Evolutionary conservation across 2,329 filamentous ascomycete species (phyloP).

Genomic region (Pseudocercospora crystallina): DNA sequence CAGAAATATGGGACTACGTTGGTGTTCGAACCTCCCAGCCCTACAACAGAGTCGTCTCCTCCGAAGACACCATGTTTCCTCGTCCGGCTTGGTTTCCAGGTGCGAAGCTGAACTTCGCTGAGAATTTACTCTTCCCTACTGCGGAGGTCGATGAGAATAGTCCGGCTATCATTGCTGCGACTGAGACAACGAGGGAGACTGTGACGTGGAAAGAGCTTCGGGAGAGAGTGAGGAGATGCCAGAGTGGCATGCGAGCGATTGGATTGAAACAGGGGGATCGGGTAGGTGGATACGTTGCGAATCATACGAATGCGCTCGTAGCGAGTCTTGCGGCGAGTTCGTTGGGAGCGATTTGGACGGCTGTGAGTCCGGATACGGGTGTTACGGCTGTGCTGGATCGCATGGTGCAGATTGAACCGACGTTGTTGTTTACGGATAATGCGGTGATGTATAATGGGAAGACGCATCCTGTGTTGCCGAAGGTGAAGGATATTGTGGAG

Average conservation of each 20-base stretch:
- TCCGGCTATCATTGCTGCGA: conserved; percentile 75
- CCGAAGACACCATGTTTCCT: conserved; percentile 73
- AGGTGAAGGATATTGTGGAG: conserved; percentile 73
- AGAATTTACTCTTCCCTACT: conserved; percentile 84
- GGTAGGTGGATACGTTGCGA: conserved; percentile 76
- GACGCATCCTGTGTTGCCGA: conserved; percentile 74
- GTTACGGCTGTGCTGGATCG: conserved; percentile 88
- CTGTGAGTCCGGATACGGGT: conserved; percentile 87
- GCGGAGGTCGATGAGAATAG: conserved; percentile 58
- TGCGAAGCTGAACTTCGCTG: conserved; percentile 83
- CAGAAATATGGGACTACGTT: conserved; percentile 78
- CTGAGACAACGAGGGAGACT: conserved; percentile 66
- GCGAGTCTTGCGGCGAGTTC: conserved; percentile 83
- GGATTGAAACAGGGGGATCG: conserved; percentile 64
- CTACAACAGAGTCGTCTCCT: conserved; percentile 67
- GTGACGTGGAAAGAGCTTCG: conserved; percentile 79
- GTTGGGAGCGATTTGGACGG: conserved; percentile 87
- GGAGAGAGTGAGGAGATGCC: conserved; percentile 72
- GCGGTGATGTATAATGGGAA: conserved; percentile 89
- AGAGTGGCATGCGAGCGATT: conserved; percentile 65
- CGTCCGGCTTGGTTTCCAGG: conserved; percentile 82
- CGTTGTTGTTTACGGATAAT: conserved; percentile 82
- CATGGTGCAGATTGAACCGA: conserved; percentile 79
- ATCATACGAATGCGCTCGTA: conserved; percentile 82
- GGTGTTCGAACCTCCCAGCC: conserved; percentile 68